Base-by-base conservation (phyloP, 345 rosid genomes). In the Capsella bursapastoris region DNA sequence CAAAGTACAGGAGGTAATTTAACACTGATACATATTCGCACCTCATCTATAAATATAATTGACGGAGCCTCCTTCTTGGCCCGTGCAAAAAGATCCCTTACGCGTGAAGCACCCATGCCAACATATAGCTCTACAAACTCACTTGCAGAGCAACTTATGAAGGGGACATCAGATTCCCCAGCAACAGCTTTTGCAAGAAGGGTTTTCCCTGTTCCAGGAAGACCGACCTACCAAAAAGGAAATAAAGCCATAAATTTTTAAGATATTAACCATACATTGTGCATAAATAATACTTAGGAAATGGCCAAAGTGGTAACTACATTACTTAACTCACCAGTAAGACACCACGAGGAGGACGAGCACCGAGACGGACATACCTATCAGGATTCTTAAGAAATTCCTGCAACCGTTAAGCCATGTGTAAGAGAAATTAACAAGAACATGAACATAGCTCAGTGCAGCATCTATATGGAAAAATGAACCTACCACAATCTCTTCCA, bases 61-160 rank as follows among this genome's bases (percentile, higher is more conserved):
- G 98, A 92, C 6, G 97, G 99, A 78, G 99, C 97, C 62, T 86
- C 99, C 83, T 95, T 96, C 86, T 96, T 96, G 58, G 98, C 99
- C 70, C 91, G 81, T 56, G 96, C 90, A 82, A 95, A 95, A 25
- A 95, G 96, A 77, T 92, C 99, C 79, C 99, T 85, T 65, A 96
- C 99, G 43, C 96, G 97, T 57, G 99, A 96, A 27, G 98, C 99
- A 34, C 99, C 99, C 98, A 92, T 92, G 70, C 98, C 99, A 38
- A 93, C 96, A 76, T 91, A 91, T 68, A 94, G 74, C 84, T 94
- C 97, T 4, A 94, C 95, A 71, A 94, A 94, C 84, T 94, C 98
- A 73, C 97, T 94, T 41, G 97, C 98, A 3, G 97, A 90, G 79
- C 97, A 94, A 80, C 97, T 94, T 58, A 94, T 88, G 70, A 94